phyloP scores from a whole-genome alignment of 768 basidiomycete species.

The Agrocybe praecox region DNA sequence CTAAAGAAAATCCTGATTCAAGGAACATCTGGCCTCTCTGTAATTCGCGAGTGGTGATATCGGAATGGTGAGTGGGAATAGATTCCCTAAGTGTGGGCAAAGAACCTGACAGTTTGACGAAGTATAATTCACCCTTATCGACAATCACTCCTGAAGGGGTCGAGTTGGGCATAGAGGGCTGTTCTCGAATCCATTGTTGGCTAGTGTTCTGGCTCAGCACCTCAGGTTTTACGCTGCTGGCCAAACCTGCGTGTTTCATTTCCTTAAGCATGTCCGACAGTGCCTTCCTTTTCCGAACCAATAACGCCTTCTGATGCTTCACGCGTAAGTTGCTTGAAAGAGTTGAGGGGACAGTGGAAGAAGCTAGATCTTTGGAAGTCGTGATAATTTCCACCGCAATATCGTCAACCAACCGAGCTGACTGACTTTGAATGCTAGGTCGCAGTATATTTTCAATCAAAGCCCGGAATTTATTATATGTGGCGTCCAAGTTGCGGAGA shows the following conservation, averaged over 20 bases:
- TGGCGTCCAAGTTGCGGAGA: constrained; percentile 50
- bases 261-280: constrained; percentile 92
- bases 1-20: constrained; percentile 76
- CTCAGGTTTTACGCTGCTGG: constrained; percentile 72
- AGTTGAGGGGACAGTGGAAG: constrained; percentile 40
- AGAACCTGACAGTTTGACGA: constrained; percentile 59
- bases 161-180: constrained; percentile 40
- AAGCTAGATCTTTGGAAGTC: constrained; percentile 59
- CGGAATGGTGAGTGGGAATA: constrained; percentile 73
- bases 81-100: constrained; percentile 68
- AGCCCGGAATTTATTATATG: constrained; percentile 49
- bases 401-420: constrained; percentile 50
- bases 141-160: constrained; percentile 22
- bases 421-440: constrained; percentile 39
- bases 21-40: constrained; percentile 76
- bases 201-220: constrained; percentile 57
- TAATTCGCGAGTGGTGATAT: constrained; percentile 86
- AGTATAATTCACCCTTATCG: constrained; percentile 62
- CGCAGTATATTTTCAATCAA: constrained; percentile 46
- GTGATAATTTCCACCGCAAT: constrained; percentile 65
- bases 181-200: constrained; percentile 67
- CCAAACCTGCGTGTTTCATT: constrained; percentile 76
- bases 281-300: constrained; percentile 85
- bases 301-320: constrained; percentile 71
- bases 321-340: constrained; percentile 50